A percentile compares a stretch with the other conserved stretches of the same genome.
Conservation (phyloP, 306 rosid species). For the Elaeagnus macrophylla region DNA sequence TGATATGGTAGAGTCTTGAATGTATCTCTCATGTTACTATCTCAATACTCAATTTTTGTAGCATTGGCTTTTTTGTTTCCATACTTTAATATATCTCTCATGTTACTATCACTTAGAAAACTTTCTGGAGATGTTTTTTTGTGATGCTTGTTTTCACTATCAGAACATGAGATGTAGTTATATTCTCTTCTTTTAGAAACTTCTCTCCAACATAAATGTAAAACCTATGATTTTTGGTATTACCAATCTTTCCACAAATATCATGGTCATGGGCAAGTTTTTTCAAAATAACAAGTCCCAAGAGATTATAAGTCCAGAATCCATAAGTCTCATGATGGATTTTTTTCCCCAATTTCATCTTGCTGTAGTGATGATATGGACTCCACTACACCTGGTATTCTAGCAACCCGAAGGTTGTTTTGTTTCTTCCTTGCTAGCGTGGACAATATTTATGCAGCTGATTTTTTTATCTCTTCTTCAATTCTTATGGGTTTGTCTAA, state of each 20-base stretch:
- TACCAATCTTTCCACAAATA: slow-evolving; percentile 90
- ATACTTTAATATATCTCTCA: slow-evolving; percentile 61
- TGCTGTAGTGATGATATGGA: slow-evolving; percentile 74
- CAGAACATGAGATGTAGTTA: slow-evolving; percentile 41
- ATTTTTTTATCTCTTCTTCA: slow-evolving; percentile 68
- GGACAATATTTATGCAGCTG: slow-evolving; percentile 75
- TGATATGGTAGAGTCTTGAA: no score
- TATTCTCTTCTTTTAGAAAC: slow-evolving; percentile 44
- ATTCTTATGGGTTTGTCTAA: slow-evolving; percentile 72
- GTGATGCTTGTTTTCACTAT: no score
- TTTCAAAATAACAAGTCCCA: slow-evolving; percentile 74
- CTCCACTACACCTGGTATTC: slow-evolving; percentile 89
- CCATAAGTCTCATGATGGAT: slow-evolving; percentile 46
- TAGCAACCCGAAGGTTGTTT: slow-evolving; percentile 70
- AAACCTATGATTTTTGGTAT: slow-evolving; percentile 71
- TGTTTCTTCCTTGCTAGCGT: slow-evolving; percentile 76
- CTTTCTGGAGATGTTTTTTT: no score
- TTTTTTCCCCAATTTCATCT: slow-evolving; percentile 78
- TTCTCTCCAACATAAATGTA: slow-evolving; percentile 61
- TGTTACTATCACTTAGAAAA: no score
- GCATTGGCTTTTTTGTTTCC: slow-evolving; percentile 56
- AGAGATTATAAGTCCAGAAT: slow-evolving; percentile 67
- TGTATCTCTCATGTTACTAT: no score
- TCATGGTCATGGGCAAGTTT: slow-evolving; percentile 82
- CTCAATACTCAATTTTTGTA: slow-evolving; percentile 76